These are phyloP conservation scores for Brettanomyces sp. DNA, from an alignment of 805 yeast genomes.

Conservation along the genomic window DNA sequence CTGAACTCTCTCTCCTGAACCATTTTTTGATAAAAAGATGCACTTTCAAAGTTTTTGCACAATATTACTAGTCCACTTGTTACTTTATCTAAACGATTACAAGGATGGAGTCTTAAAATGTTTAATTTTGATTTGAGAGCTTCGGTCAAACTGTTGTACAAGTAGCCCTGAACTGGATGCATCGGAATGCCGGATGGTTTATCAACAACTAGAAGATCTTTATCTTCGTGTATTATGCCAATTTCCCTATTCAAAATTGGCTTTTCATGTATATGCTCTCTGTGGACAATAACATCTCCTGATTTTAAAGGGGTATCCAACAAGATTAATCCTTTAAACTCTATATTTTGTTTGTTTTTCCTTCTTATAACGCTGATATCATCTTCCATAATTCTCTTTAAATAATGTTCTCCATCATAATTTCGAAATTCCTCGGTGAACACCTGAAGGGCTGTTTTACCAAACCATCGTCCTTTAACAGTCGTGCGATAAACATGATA, in stretches of 20 bases:
- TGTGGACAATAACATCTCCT: conserved; percentile 21
- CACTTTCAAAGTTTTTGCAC: conserved; percentile 27
- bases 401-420: conserved; percentile 16
- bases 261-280: conserved; percentile 23
- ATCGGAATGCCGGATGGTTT: conserved; percentile 46
- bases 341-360: conserved; percentile 14
- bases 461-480: conserved; percentile 38
- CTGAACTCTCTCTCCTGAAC: conserved; percentile 24
- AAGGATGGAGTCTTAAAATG: conserved; percentile 17
- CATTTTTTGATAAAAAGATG: conserved; percentile 23
- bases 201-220: conserved; percentile 32
- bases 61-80: conserved; percentile 43
- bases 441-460: conserved; percentile 28
- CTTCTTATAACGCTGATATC: conserved; percentile 13
- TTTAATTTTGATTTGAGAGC: conserved; percentile 26
- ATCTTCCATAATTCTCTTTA: conserved; percentile 9
- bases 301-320: conserved; percentile 9
- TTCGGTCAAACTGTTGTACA: conserved; percentile 35
- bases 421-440: conserved; percentile 31
- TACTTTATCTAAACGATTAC: conserved; percentile 42
- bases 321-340: conserved; percentile 22
- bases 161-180: conserved; percentile 38
- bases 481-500: conserved; percentile 26
- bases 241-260: conserved; percentile 11
- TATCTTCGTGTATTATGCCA: conserved; percentile 16